Conservation (phyloP, 2,329 filamentous ascomycete genomes). For the Arthrinium phaeospermum region DNA sequence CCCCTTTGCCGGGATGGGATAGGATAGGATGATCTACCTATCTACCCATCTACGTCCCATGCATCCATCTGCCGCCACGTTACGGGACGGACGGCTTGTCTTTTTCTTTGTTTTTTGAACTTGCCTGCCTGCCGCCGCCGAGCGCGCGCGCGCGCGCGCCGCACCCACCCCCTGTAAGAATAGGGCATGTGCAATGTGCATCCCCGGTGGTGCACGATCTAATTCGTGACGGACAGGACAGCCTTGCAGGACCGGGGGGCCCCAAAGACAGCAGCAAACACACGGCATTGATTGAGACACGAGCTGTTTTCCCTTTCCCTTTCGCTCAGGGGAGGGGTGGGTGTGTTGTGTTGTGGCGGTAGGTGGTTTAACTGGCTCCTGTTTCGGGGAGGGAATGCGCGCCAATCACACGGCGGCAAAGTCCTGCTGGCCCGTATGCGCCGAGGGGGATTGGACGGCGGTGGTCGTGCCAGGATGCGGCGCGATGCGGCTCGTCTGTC, state of each 20-base stretch:
- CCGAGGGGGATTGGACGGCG: neutral
- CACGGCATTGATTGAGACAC: neutral
- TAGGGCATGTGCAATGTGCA: neutral
- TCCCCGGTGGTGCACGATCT: neutral
- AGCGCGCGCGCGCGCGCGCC: neutral
- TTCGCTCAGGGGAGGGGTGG: neutral
- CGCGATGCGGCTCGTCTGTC: slow-evolving; percentile 6
- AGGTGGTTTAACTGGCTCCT: neutral
- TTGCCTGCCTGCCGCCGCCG: slow-evolving; percentile 11
- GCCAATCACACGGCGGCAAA: slow-evolving; percentile 2
- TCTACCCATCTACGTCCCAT: neutral
- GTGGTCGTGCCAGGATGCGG: neutral
- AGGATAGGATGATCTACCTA: neutral
- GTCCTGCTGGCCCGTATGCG: neutral
- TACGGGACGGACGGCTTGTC: neutral
- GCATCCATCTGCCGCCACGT: slow-evolving; percentile 3
- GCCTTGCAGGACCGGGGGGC: neutral
- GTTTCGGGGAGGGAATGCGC: slow-evolving; percentile 11
- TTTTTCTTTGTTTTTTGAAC: neutral
- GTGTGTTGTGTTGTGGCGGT: neutral
- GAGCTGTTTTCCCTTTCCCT: neutral
- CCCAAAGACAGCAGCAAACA: neutral
- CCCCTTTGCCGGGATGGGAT: neutral
- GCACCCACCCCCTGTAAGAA: neutral
- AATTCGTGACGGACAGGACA: slow-evolving; percentile 4